Conservation (phyloP, 2,329 filamentous ascomycete species). For the Aulographum hederae region DNA sequence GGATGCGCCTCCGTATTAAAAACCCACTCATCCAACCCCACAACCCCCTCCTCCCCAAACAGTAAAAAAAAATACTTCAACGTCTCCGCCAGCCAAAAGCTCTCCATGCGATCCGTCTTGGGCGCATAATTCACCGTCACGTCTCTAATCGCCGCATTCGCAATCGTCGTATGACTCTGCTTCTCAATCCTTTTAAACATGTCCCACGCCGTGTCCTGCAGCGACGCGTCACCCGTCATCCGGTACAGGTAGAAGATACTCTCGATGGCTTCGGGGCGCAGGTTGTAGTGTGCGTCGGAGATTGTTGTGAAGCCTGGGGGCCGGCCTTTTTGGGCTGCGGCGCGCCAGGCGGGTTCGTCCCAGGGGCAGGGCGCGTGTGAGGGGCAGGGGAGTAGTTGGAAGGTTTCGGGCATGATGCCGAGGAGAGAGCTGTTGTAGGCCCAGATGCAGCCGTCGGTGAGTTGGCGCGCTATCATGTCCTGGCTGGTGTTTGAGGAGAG, state of each 20-base stretch:
- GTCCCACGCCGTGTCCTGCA: slow-evolving; percentile 27
- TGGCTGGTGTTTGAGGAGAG: slow-evolving; percentile 41
- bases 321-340: slow-evolving; percentile 14
- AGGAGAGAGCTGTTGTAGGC: slow-evolving; percentile 41
- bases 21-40: slow-evolving; percentile 51
- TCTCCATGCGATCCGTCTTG: slow-evolving; percentile 31
- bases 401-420: slow-evolving; percentile 48
- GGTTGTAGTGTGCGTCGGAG: slow-evolving; percentile 25
- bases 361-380: slow-evolving; percentile 31
- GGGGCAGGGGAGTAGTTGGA: slow-evolving; percentile 32
- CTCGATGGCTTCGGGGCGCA: slow-evolving; percentile 40
- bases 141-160: slow-evolving; percentile 26
- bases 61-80: slow-evolving; percentile 84
- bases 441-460: slow-evolving; percentile 55
- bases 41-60: slow-evolving; percentile 47
- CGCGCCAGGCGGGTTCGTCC: slow-evolving; percentile 17
- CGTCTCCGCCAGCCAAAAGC: slow-evolving; percentile 81
- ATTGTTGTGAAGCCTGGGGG: slow-evolving; percentile 25
- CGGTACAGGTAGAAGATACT: slow-evolving; percentile 43
- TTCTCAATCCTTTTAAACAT: slow-evolving; percentile 29
- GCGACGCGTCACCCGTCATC: slow-evolving; percentile 33
- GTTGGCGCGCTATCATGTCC: slow-evolving; percentile 41
- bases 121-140: slow-evolving; percentile 16
- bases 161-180: slow-evolving; percentile 23
- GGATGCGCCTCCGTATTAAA: slow-evolving; percentile 40